These are phyloP conservation scores for Talaromyces funiculosus DNA, from an alignment of 2,329 filamentous ascomycete genomes.

Conservation along the genomic window DNA sequence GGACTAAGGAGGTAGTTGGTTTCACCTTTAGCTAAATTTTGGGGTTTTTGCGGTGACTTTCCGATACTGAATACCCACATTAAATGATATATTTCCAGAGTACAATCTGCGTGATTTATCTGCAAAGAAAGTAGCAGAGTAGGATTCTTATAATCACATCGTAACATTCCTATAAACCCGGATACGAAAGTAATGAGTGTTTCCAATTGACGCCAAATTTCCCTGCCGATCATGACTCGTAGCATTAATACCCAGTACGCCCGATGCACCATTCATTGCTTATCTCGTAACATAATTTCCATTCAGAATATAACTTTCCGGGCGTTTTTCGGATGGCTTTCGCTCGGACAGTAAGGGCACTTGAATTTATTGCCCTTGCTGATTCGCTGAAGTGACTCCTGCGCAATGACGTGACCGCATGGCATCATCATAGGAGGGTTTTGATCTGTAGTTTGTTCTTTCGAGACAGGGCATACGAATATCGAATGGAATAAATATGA, in stretches of 20 bases:
- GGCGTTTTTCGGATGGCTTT: constrained; percentile 73
- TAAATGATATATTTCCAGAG: neutral
- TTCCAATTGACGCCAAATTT: neutral
- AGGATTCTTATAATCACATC: neutral
- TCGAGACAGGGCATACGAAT: constrained; percentile 95
- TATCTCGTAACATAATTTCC: neutral
- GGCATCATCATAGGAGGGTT: constrained; percentile 97
- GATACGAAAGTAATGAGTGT: neutral
- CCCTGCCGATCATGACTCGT: constrained; percentile 1
- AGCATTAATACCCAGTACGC: constrained; percentile 6
- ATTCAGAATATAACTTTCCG: constrained; percentile 63
- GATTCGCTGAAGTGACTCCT: constrained; percentile 73
- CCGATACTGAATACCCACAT: neutral
- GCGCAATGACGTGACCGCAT: constrained; percentile 88
- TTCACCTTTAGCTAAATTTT: neutral
- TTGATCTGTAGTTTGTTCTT: constrained; percentile 86
- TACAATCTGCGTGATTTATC: neutral
- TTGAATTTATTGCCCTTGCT: constrained; percentile 80
- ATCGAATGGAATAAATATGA: constrained; percentile 81
- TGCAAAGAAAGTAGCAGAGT: neutral
- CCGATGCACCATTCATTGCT: constrained; percentile 1
- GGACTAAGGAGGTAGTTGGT: neutral
- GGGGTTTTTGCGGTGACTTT: neutral
- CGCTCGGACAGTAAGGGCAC: constrained; percentile 89
- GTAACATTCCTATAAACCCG: neutral